Evolutionary conservation across 2,329 filamentous ascomycete genomes (phyloP), one percentile per base, ranked within the genome.

Genomic region (Colletotrichum sp.): DNA sequence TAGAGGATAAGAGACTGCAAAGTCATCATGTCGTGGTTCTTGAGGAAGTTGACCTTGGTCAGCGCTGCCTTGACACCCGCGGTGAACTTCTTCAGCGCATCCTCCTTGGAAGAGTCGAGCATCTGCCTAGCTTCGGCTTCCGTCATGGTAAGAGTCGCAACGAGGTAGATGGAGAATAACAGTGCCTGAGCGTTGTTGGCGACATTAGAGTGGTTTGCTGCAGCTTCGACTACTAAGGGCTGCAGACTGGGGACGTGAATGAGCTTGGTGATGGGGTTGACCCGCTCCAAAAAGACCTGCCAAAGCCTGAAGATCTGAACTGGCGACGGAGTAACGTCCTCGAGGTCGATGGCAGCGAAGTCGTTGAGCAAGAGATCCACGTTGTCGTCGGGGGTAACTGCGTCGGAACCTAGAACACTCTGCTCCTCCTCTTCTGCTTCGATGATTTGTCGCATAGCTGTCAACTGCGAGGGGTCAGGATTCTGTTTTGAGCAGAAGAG

Each of bases 201-300:
- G 3, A 95, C 83, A 57, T 87, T 88, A 15, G 86, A 84, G 24
- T 93, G 85, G 76, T 91, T 89, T 18, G 88, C 88, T 2, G 89
- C 90, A 3, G 93, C 92, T 74, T 94, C 90, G 49, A 94, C 88
- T 9, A 96, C 86, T 62, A 90, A 89, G 3, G 90, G 89, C 80
- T 95, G 92, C 6, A 95, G 83, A 0, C 92, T 92, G 0, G 94
- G 94, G 2, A 93, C 90, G 81, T 96, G 95, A 28, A 95, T 92
- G 62, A 91, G 85, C 81, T 96, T 96, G 78, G 92, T 91, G 62
- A 95, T 82, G 0, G 94, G 94, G 79, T 96, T 94, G 71, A 96
- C 92, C 77, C 95, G 92, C 65, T 95, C 92, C 8, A 95, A 85
- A 78, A 93, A 96, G 10, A 92, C 87, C 81, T 95, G 93, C 95